Base-by-base conservation (phyloP, 1,139 yeast species). In the Hemisphaericaspora lyxosophila region DNA sequence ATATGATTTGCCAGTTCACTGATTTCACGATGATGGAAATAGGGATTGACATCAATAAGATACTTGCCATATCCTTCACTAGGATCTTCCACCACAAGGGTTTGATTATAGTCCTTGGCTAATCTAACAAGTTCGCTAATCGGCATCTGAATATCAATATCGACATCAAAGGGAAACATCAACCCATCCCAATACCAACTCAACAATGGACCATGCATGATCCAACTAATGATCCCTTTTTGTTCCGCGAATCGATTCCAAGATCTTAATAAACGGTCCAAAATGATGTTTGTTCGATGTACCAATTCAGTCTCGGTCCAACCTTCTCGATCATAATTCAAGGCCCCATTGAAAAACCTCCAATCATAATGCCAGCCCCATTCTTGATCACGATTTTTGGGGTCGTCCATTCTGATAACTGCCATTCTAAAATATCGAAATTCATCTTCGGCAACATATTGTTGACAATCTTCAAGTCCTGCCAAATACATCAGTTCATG, bases 181-280 rank as follows among this genome's bases (percentile, higher is more conserved):
- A 63, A 48, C 3, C 70, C 70, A 48, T 65, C 57, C 69, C 70
- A 64, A 46, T 62, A 61, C 70, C 70, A 64, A 31, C 71, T 58
- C 31, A 75, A 56, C 31, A 75, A 55, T 0, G 75, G 60, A 5
- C 78, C 78, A 48, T 72, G 78, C 8, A 75, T 74, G 12, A 71
- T 56, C 62, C 74, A 68, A 8, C 72, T 59, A 7, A 62, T 46
- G 4, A 64, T 47, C 0, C 67, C 69, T 39, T 59, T 60, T 40
- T 56, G 60, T 43, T 53, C 55, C 13, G 65, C 59, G 49, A 74
- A 73, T 30, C 73, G 67, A 29, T 73, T 59, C 71, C 79, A 70
- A 1, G 72, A 58, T 37, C 78, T 62, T 26, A 74, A 49, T 50
- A 76, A 55, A 40, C 78, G 58, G 44, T 76, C 80, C 36, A 76